Conservation (phyloP, 768 basidiomycete species). For the Termitomyces sp. region DNA sequence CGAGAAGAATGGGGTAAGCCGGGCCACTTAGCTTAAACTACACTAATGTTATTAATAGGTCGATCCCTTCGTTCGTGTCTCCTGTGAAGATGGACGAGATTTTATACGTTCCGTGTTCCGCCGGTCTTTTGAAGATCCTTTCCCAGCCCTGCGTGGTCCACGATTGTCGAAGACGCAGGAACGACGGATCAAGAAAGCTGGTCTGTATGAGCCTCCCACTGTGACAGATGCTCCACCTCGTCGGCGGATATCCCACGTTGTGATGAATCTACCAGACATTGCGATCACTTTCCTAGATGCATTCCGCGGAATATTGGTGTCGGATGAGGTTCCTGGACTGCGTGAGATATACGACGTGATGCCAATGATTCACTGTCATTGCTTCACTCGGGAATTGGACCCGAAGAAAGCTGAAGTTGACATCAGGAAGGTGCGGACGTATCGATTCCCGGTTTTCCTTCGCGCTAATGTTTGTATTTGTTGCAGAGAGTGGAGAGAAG, state of each 20-base stretch:
- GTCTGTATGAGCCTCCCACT: neutral
- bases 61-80: slow-evolving; percentile 60
- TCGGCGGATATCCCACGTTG: slow-evolving; percentile 73
- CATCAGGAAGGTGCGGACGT: slow-evolving; percentile 67
- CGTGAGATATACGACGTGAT: slow-evolving; percentile 55
- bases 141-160: slow-evolving; percentile 54
- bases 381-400: slow-evolving; percentile 88
- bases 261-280: slow-evolving; percentile 97
- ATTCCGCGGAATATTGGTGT: slow-evolving; percentile 68
- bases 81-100: slow-evolving; percentile 80
- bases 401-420: slow-evolving; percentile 65
- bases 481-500: slow-evolving; percentile 68
- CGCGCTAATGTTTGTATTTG: slow-evolving; percentile 14
- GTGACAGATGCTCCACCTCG: slow-evolving; percentile 30
- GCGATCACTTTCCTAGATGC: slow-evolving; percentile 89
- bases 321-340: slow-evolving; percentile 32
- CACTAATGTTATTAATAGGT: slow-evolving; percentile 47
- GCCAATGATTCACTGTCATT: slow-evolving; percentile 95
- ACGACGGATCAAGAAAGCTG: slow-evolving; percentile 29
- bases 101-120: slow-evolving; percentile 69
- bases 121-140: slow-evolving; percentile 60
- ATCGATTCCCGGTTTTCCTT: slow-evolving; percentile 1
- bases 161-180: slow-evolving; percentile 44
- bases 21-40: slow-evolving; percentile 2
- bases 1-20: slow-evolving; percentile 67